Evolutionary conservation across 73 alveolate genomes (phyloP), one percentile per base, ranked within the genome.

Genomic region (Stentor roeselii): DNA sequence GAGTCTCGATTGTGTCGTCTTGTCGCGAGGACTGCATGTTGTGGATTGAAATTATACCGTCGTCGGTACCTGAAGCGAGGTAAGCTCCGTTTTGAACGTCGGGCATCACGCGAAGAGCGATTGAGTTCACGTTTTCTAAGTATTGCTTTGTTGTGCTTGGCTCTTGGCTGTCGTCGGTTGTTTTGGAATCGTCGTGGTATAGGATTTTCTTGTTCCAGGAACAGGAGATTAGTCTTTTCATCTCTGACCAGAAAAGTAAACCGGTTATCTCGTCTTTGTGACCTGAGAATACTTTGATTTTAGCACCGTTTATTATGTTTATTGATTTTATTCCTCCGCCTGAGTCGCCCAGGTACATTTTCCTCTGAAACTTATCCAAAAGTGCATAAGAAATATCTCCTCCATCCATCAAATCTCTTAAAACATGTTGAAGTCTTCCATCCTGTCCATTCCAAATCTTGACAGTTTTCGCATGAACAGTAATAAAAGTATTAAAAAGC

Each of bases 391-490:
- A 94, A 31, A 97, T 94, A 78, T 97, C 99, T 21, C 67, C 67
- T 78, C 95, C 95, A 75, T 89, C 87, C 31, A 98, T 94, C 32
- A 97, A 78, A 85, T 97, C 99, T 88, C 99, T 89, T 85, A 96
- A 97, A 3, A 97, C 99, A 75, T 94, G 91, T 78, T 90, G 85
- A 40, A 97, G 92, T 84, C 95, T 95, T 2, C 99, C 99, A 61
- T 90, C 93, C 75, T 92, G 92, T 1, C 98, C 99, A 88, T 96
- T 99, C 99, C 99, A 97, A 0, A 96, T 95, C 86, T 97, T 97
- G 37, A 97, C 93, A 59, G 99, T 92, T 83, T 97, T 97, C 60
- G 98, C 98, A 90, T 97, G 99, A 15, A 98, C 99, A 3, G 99
- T 97, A 34, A 97, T 97, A 86, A 97, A 96, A 40, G 97, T 93